Conservation (phyloP, 192 early-diverging fungal species). For the Coemansia sp. region DNA sequence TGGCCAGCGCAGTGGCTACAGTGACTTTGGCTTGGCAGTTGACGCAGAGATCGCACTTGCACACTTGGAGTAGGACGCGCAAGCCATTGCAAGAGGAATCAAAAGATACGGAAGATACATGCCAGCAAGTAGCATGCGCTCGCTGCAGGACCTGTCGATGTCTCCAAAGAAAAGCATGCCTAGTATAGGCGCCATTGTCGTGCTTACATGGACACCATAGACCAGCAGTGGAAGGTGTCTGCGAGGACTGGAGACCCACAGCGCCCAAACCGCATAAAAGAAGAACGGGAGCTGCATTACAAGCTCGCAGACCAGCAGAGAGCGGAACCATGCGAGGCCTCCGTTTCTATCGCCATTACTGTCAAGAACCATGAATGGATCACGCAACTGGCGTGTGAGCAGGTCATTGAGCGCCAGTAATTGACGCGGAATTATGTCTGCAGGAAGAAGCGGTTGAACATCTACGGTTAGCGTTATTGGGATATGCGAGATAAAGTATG, state of each 20-base stretch:
- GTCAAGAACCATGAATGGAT: conserved; percentile 63
- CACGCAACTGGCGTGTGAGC: conserved; percentile 58
- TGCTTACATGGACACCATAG: conserved; percentile 74
- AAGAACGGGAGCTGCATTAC: conserved; percentile 72
- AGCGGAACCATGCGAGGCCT: conserved; percentile 64
- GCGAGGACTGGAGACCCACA: conserved; percentile 48
- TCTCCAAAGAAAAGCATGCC: conserved; percentile 56
- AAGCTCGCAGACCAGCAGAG: conserved; percentile 62
- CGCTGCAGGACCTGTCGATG: conserved; percentile 43
- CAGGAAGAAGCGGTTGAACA: conserved; percentile 56
- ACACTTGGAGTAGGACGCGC: conserved; percentile 29
- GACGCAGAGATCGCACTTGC: conserved; percentile 5
- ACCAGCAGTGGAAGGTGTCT: conserved; percentile 57
- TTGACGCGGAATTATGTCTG: conserved; percentile 27
- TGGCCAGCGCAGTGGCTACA: not conserved
- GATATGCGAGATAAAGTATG: conserved; percentile 73
- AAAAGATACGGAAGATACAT: conserved; percentile 72
- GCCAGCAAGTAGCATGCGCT: conserved; percentile 48
- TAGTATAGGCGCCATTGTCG: conserved; percentile 65
- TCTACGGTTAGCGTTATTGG: conserved; percentile 67
- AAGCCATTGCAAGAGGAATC: conserved; percentile 62
- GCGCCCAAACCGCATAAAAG: conserved; percentile 59
- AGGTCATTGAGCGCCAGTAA: conserved; percentile 38
- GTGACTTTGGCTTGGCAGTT: conserved; percentile 11
- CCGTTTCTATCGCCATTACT: conserved; percentile 7